Conservation (phyloP, 2,329 filamentous ascomycete genomes). For the Scortechinia acanthostroma region DNA sequence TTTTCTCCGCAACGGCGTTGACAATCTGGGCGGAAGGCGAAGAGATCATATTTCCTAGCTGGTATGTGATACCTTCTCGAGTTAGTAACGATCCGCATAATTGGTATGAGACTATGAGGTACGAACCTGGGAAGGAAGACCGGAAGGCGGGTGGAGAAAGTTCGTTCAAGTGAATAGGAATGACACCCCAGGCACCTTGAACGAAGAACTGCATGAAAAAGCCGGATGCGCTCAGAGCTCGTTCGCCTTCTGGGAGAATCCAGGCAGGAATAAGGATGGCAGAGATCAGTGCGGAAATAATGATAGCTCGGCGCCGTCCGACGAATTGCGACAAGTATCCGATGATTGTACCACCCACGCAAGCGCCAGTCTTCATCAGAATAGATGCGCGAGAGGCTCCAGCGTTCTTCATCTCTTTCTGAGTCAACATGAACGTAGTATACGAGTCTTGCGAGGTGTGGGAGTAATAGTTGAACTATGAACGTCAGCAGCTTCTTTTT, state of each 20-base stretch:
- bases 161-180: not conserved
- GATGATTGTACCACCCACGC: constrained; percentile 65
- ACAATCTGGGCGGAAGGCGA: constrained; percentile 67
- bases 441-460: constrained; percentile 78
- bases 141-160: not conserved
- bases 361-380: constrained; percentile 73
- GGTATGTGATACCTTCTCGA: not conserved
- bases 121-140: not conserved
- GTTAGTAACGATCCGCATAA: not conserved
- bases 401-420: constrained; percentile 61
- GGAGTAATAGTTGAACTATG: constrained; percentile 59
- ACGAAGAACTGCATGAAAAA: constrained; percentile 68
- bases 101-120: not conserved
- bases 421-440: constrained; percentile 71
- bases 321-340: constrained; percentile 72
- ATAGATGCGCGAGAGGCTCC: constrained; percentile 70
- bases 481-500: not conserved
- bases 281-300: constrained; percentile 51
- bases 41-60: not conserved
- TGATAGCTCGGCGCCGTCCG: constrained; percentile 65
- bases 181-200: constrained; percentile 11
- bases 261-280: constrained; percentile 60
- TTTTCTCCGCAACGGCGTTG: constrained; percentile 64
- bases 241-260: constrained; percentile 57
- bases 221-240: constrained; percentile 45